Conservation (phyloP, 2,329 filamentous ascomycete species). For the Blumeria hordei region DNA sequence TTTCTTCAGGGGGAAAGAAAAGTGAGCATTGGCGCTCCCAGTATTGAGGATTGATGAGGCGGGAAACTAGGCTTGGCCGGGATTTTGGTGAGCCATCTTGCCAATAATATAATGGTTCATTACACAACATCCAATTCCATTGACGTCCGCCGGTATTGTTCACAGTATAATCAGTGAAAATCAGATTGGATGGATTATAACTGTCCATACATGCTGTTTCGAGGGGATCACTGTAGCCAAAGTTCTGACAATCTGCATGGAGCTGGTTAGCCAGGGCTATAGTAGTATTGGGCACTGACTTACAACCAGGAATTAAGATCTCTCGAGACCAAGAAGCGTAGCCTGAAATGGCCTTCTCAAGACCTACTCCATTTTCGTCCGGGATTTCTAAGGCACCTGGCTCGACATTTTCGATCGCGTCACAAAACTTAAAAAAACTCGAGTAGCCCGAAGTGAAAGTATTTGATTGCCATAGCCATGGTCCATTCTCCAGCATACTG, state of each 20-base stretch:
- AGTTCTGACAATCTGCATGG: constrained; percentile 20
- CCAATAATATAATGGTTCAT: constrained; percentile 35
- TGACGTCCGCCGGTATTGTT: constrained; percentile 24
- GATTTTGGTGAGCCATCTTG: constrained; percentile 26
- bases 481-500: constrained; percentile 28
- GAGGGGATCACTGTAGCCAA: constrained; percentile 21
- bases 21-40: constrained; percentile 29
- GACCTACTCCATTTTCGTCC: constrained; percentile 24
- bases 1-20: constrained; percentile 26
- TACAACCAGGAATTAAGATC: constrained; percentile 22
- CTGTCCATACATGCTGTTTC: constrained; percentile 28
- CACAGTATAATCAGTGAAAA: constrained; percentile 25
- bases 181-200: constrained; percentile 23
- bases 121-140: constrained; percentile 33
- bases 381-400: constrained; percentile 14
- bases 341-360: constrained; percentile 26
- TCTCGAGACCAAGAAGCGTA: constrained; percentile 29
- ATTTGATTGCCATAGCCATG: constrained; percentile 32
- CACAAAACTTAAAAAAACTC: constrained; percentile 20
- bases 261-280: not conserved
- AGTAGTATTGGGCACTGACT: constrained; percentile 10
- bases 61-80: constrained; percentile 24
- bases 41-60: constrained; percentile 25
- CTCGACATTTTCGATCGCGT: constrained; percentile 17
- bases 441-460: constrained; percentile 25